Evolutionary conservation across 257 asterid genomes (phyloP).

Genomic region (Solanum bukasovii): DNA sequence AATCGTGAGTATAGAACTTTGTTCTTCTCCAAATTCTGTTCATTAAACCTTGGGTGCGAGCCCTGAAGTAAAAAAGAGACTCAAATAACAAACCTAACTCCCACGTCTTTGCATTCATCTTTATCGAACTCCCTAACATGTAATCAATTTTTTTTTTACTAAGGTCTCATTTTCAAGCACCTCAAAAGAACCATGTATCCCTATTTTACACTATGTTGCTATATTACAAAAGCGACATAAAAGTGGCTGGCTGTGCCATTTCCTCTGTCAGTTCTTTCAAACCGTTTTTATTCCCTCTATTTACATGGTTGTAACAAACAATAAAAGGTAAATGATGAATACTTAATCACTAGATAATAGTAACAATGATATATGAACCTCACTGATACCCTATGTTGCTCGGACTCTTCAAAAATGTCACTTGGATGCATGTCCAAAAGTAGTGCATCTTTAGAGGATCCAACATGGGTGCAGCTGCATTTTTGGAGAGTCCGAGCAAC

Average conservation of each 20-base stretch:
- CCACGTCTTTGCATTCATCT: background rate
- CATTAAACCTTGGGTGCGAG: slow-evolving; percentile 25
- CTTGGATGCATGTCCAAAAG: background rate
- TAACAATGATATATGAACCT: background rate
- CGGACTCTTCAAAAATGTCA: background rate
- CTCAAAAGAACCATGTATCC: background rate
- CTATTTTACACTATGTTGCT: background rate
- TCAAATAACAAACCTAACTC: background rate
- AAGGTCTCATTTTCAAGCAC: background rate
- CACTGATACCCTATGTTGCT: background rate
- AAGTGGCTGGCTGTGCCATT: background rate
- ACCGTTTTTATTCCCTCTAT: background rate
- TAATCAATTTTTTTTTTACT: background rate
- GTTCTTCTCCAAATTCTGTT: slow-evolving; percentile 36
- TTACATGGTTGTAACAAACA: background rate
- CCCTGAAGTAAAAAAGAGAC: slow-evolving; percentile 4
- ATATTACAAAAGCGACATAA: background rate
- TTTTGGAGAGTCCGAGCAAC: background rate
- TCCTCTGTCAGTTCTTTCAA: background rate
- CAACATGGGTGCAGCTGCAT: background rate
- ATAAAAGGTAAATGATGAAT: background rate
- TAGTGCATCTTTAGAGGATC: background rate
- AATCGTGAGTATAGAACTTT: slow-evolving; percentile 19
- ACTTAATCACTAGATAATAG: background rate
- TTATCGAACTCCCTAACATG: background rate